A percentile compares a stretch with the other conserved stretches of the same genome.
phyloP scores from a whole-genome alignment of 1,284 basidiomycete genomes.

The Cryptococcus jaspeensis region DNA sequence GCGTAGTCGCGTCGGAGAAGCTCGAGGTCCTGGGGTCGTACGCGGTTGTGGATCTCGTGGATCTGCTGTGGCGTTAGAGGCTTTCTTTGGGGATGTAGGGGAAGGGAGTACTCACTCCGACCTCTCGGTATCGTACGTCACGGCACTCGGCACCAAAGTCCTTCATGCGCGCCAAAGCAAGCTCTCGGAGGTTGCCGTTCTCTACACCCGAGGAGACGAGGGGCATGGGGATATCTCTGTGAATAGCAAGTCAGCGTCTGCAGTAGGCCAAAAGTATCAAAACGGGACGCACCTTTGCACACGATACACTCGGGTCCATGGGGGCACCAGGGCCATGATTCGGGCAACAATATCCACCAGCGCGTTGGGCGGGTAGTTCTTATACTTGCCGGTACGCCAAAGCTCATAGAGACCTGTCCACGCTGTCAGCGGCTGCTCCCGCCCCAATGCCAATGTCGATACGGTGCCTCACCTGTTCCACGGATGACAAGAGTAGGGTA shows the following conservation, averaged over 20 bases:
- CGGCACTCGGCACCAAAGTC: constrained; percentile 98
- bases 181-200: constrained; percentile 94
- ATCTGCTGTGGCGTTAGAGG: constrained; percentile 57
- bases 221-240: constrained; percentile 90
- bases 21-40: constrained; percentile 93
- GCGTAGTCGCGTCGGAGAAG: constrained; percentile 95
- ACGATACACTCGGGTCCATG: constrained; percentile 98
- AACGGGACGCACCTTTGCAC: constrained; percentile 72
- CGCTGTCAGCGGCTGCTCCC: constrained; percentile 1
- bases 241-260: constrained; percentile 3
- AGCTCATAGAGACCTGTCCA: constrained; percentile 81
- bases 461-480: constrained; percentile 62
- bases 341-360: constrained; percentile 95
- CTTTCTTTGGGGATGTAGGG: background rate
- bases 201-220: constrained; percentile 95
- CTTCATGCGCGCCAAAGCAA: constrained; percentile 96
- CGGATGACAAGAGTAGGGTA: constrained; percentile 98
- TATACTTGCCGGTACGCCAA: constrained; percentile 95
- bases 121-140: constrained; percentile 96
- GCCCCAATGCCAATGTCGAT: background rate
- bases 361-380: constrained; percentile 98
- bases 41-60: constrained; percentile 98
- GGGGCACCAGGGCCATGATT: constrained; percentile 93
- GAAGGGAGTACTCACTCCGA: constrained; percentile 67
- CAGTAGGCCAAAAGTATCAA: background rate